A percentile compares a stretch with the other conserved stretches of the same genome.
Evolutionary conservation across 2,329 filamentous ascomycete genomes (phyloP).

Genomic region (Aspergillus sp.): DNA sequence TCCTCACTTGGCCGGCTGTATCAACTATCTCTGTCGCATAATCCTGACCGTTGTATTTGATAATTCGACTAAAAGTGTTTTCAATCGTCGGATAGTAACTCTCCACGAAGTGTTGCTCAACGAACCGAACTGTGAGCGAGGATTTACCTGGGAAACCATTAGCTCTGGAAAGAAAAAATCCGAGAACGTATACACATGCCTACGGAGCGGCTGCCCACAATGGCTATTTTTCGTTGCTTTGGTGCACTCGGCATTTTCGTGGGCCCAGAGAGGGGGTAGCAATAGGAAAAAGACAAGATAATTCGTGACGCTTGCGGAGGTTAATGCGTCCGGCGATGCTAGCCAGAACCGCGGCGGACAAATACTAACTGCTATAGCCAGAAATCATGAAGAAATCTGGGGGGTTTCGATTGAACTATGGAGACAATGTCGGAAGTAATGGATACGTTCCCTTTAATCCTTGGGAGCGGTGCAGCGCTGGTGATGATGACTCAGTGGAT

Average conservation of each 20-base stretch:
- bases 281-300: background rate
- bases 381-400: background rate
- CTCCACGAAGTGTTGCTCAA: conserved; percentile 97
- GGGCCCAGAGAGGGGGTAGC: background rate
- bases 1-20: conserved; percentile 82
- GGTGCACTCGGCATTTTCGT: conserved; percentile 65
- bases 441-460: background rate
- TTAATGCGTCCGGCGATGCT: background rate
- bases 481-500: conserved; percentile 11
- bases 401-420: background rate
- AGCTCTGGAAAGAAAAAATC: conserved; percentile 11
- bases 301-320: background rate
- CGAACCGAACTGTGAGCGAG: conserved; percentile 93
- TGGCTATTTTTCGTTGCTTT: conserved; percentile 93
- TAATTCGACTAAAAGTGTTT: conserved; percentile 96
- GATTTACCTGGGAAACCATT: conserved; percentile 72
- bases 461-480: conserved; percentile 1
- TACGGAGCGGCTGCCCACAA: conserved; percentile 91
- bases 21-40: conserved; percentile 97
- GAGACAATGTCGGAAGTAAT: background rate
- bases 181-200: conserved; percentile 53
- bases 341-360: background rate
- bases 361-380: background rate
- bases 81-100: conserved; percentile 99
- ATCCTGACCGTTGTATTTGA: conserved; percentile 89